phyloP scores from a whole-genome alignment of 129 eudicot species.

The Daucus carota region DNA sequence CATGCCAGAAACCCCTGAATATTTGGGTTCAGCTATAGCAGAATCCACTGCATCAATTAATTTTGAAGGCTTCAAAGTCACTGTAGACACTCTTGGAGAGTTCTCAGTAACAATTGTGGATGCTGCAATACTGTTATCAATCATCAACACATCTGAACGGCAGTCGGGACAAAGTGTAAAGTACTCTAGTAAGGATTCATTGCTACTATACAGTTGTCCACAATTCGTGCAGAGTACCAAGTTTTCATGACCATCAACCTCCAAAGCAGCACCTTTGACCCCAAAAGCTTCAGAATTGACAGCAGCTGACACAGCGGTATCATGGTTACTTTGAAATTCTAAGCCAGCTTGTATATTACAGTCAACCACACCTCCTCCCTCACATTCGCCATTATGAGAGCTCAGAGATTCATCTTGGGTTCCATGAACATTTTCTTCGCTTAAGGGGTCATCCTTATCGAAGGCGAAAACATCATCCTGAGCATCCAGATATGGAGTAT shows the following conservation, averaged over 20 bases:
- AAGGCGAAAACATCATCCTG: conserved; percentile 47
- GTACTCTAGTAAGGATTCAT: conserved; percentile 29
- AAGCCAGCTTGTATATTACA: conserved; percentile 15
- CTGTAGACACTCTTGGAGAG: conserved; percentile 17
- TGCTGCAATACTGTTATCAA: conserved; percentile 15
- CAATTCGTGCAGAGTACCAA: conserved; percentile 51
- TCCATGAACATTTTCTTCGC: conserved; percentile 26
- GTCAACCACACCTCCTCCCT: conserved; percentile 11
- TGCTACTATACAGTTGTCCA: conserved; percentile 29
- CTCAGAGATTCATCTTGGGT: conserved; percentile 23
- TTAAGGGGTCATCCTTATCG: conserved; percentile 40
- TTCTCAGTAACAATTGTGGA: conserved; percentile 8
- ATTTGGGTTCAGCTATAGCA: conserved; percentile 22
- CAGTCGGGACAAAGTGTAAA: conserved; percentile 49
- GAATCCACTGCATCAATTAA: conserved; percentile 21
- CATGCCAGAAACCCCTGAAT: conserved; percentile 24
- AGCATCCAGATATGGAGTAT: conserved; percentile 25
- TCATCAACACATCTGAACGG: conserved; percentile 24
- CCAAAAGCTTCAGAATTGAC: conserved; percentile 22
- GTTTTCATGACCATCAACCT: conserved; percentile 20
- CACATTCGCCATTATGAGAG: conserved; percentile 13
- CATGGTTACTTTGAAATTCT: conserved; percentile 15
- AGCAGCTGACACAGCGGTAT: conserved; percentile 17
- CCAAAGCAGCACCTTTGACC: conserved; percentile 13
- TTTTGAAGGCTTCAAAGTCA: conserved; percentile 17